Conservation (phyloP, 352 stramenopile genomes). For the Globisporangium cystogenes region DNA sequence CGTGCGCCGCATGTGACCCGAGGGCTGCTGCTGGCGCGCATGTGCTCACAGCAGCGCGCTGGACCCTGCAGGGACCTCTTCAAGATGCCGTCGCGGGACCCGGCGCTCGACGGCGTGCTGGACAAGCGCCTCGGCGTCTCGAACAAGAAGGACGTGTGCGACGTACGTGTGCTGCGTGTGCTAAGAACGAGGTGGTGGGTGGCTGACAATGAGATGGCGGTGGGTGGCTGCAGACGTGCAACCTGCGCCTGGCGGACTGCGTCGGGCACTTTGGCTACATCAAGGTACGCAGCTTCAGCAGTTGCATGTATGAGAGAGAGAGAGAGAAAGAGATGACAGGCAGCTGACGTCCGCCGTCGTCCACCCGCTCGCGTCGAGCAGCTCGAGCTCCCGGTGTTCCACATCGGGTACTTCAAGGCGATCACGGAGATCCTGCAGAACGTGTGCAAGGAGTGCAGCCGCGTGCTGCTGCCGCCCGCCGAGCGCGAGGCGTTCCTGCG, state of each 20-base stretch:
- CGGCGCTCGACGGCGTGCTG: constrained; percentile 91
- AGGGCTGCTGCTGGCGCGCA: too few relatives aligned
- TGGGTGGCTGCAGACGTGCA: constrained; percentile 38
- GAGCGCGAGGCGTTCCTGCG: constrained; percentile 87
- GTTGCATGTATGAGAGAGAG: neutral
- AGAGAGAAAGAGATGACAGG: neutral
- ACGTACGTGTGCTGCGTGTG: too few relatives aligned
- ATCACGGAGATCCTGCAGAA: constrained; percentile 97
- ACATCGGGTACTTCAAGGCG: constrained; percentile 99
- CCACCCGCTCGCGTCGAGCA: neutral
- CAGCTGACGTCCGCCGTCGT: neutral
- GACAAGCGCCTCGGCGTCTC: constrained; percentile 97
- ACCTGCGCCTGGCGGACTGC: constrained; percentile 94
- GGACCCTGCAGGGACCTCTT: constrained; percentile 96
- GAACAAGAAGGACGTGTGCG: constrained; percentile 96
- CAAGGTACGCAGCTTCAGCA: constrained; percentile 31
- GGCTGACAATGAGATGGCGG: neutral
- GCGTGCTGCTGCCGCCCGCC: constrained; percentile 90
- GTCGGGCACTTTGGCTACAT: constrained; percentile 99
- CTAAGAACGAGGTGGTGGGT: neutral
- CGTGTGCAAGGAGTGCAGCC: constrained; percentile 96
- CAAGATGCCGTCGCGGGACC: constrained; percentile 92
- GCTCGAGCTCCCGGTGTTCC: constrained; percentile 97
- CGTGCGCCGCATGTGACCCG: too few relatives aligned
- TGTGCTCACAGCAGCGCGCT: too few relatives aligned